phyloP scores from a whole-genome alignment of 2,329 filamentous ascomycete species.

The Ophiocordyceps australis region DNA sequence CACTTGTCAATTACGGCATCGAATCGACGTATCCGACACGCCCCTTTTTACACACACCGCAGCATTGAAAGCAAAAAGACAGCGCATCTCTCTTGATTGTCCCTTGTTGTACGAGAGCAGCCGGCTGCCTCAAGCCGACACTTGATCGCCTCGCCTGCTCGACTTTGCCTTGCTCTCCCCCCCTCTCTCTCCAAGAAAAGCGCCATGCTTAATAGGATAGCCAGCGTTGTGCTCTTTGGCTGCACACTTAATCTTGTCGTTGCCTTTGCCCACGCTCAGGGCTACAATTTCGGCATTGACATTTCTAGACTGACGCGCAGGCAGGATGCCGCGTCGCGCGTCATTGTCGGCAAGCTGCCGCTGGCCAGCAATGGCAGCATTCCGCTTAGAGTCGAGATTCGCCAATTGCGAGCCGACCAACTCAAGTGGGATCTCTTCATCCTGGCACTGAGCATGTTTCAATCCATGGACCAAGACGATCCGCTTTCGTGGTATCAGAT shows the following conservation, averaged over 20 bases:
- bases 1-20: too few species aligned
- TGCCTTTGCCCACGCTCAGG: constrained; percentile 4
- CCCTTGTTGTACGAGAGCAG: too few species aligned
- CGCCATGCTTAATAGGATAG: constrained; percentile 2
- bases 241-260: constrained; percentile 1
- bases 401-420: constrained; percentile 41
- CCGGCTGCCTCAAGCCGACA: neutral
- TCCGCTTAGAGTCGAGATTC: constrained; percentile 44
- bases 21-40: too few species aligned
- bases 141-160: too few species aligned
- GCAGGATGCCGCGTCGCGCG: constrained; percentile 13
- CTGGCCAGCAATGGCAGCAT: constrained; percentile 17
- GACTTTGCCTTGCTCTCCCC: too few species aligned
- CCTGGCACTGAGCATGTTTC: constrained; percentile 55
- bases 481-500: constrained; percentile 63
- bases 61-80: too few species aligned
- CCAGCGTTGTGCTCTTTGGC: neutral
- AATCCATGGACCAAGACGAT: constrained; percentile 42
- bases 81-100: too few species aligned
- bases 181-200: too few species aligned
- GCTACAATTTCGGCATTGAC: constrained; percentile 34
- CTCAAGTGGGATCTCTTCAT: constrained; percentile 64
- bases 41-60: too few species aligned
- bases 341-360: constrained; percentile 25
- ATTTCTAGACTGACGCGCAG: constrained; percentile 20